These are phyloP conservation scores for Epichloe gansuensis DNA, from an alignment of 2,329 filamentous ascomycete genomes.

Conservation along the genomic window DNA sequence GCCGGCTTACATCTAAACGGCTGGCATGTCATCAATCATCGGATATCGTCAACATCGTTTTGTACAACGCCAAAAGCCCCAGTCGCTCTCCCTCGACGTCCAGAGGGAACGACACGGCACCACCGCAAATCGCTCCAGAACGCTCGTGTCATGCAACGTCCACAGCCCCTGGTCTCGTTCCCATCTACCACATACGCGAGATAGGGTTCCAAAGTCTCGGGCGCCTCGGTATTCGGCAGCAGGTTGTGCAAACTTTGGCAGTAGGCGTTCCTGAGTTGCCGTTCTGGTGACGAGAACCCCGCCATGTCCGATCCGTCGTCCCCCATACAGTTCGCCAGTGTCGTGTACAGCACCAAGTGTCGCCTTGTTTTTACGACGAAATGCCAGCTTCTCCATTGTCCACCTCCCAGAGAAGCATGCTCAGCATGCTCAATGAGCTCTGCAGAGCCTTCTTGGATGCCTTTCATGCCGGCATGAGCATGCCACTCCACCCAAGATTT, in stretches of 20 bases:
- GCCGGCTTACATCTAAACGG: too few species aligned
- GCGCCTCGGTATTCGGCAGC: background rate
- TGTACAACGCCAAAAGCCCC: conserved; percentile 21
- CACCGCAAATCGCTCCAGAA: conserved; percentile 10
- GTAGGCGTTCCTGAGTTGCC: background rate
- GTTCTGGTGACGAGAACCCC: conserved; percentile 1
- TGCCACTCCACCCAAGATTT: conserved; percentile 75
- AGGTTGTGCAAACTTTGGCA: background rate
- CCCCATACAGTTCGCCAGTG: conserved; percentile 11
- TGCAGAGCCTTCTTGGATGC: conserved; percentile 16
- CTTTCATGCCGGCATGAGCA: conserved; percentile 46
- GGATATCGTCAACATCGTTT: conserved; percentile 8
- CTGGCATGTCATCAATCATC: background rate
- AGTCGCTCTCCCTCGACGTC: conserved; percentile 20
- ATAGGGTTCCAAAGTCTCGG: conserved; percentile 13
- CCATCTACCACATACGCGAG: conserved; percentile 21
- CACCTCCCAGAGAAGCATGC: conserved; percentile 5
- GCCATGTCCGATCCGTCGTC: background rate
- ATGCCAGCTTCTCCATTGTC: conserved; percentile 20
- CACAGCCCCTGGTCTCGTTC: conserved; percentile 10
- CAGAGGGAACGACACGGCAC: conserved; percentile 28
- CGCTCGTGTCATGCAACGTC: background rate
- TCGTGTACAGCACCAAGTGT: conserved; percentile 19
- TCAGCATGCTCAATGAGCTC: conserved; percentile 11
- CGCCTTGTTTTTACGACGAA: conserved; percentile 12